Evolutionary conservation across 2,329 filamentous ascomycete species (phyloP), one percentile per base, ranked within the genome.

Genomic region (Rutstroemia sp.): DNA sequence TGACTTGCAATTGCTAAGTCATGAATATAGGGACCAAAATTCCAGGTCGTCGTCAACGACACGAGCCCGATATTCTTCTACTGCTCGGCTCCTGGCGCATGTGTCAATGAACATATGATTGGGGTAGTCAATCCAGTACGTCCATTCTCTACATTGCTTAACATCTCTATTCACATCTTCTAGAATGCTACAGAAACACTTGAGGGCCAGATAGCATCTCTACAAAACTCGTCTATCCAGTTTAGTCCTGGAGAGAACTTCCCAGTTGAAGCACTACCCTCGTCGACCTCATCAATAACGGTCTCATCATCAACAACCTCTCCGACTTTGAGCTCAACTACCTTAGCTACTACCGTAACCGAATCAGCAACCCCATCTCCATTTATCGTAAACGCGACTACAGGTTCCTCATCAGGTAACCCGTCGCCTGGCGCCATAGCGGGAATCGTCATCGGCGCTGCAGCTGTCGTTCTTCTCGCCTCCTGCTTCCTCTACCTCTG

Each of bases 61-160:
- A 84, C 82, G 0, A 68, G 78, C 17, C 85, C 86, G 0, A 78
- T 84, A 6, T 88, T 85, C 68, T 88, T 80, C 69, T 89, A 89
- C 68, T 89, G 86, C 60, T 80, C 83, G 0, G 86, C 86, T 0
- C 77, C 81, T 0, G 78, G 75, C 0, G 88, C 84, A 1, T 92
- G 88, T 64, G 76, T 76, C 5, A 25, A 59, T 2, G 78, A 85
- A 51, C 76, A 80, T 30, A 92, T 92, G 88, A 79, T 92, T n/a
- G 88, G 88, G 3, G 86, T 81, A 1, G 84, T 92, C 63, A 92
- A 92, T 65, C 79, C 84, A 8, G 80, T 84, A 73, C 58, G 75
- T 54, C 19, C n/a, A 21, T 9, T 10, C 39, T 12, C 12, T 34
- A 34, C 12, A 14, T 12, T 10, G 4, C 3, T 42, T 19, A 17